Conservation (phyloP, 306 rosid species). For the Dryas drummondii region DNA sequence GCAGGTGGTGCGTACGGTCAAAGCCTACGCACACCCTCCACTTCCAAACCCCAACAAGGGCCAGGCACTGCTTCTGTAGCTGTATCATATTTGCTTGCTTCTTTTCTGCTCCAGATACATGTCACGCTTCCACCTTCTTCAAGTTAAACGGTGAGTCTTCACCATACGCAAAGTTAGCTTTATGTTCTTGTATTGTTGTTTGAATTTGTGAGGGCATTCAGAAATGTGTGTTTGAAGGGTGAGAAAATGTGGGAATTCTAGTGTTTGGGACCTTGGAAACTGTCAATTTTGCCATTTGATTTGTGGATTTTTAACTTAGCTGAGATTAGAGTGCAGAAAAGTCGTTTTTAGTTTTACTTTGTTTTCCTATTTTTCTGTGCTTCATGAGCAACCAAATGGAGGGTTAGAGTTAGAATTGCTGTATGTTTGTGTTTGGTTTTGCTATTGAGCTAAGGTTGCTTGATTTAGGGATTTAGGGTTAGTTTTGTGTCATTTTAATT, state of each 20-base stretch:
- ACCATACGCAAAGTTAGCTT: background rate
- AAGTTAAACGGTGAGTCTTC: slow-evolving; percentile 23
- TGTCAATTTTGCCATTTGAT: background rate
- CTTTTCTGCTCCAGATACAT: slow-evolving; percentile 10
- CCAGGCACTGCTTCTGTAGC: slow-evolving; percentile 10
- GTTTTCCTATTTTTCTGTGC: background rate
- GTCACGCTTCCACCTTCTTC: background rate
- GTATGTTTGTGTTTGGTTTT: background rate
- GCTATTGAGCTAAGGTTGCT: background rate
- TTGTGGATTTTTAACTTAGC: background rate
- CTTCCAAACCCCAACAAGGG: background rate
- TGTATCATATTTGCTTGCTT: slow-evolving; percentile 25
- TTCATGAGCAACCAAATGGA: slow-evolving; percentile 11
- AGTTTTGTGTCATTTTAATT: background rate
- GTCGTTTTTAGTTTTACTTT: background rate
- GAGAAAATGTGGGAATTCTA: slow-evolving; percentile 2
- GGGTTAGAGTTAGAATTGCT: slow-evolving; percentile 9
- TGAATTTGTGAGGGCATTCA: background rate
- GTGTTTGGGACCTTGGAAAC: background rate
- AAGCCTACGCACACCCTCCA: background rate
- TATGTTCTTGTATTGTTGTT: background rate
- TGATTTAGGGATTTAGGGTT: background rate
- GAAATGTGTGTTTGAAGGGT: slow-evolving; percentile 22
- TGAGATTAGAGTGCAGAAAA: background rate
- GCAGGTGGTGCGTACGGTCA: slow-evolving; percentile 8